These are phyloP conservation scores for Ogataea polymorpha DNA, from an alignment of 805 yeast genomes.

Conservation along the genomic window DNA sequence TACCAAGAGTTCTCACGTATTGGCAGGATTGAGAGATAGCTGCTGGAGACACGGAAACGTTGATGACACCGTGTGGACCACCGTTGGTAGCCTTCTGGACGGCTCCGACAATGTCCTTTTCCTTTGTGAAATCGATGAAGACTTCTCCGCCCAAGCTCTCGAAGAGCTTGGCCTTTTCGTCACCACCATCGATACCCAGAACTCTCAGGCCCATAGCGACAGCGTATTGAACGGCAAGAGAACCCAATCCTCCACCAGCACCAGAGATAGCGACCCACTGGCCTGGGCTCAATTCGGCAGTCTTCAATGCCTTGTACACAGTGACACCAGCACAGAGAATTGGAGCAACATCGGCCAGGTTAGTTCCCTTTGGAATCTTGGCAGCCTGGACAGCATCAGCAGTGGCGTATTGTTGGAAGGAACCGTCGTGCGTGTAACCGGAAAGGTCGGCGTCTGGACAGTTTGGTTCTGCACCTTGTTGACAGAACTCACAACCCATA, in stretches of 20 bases:
- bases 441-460: conserved; percentile 71
- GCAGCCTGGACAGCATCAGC: conserved; percentile 90
- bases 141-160: conserved; percentile 60
- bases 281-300: conserved; percentile 72
- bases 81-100: conserved; percentile 44
- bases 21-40: conserved; percentile 56
- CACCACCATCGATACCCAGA: conserved; percentile 75
- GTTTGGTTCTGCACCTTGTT: conserved; percentile 62
- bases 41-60: conserved; percentile 56
- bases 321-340: conserved; percentile 90
- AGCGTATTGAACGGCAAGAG: conserved; percentile 75
- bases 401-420: conserved; percentile 87
- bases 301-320: conserved; percentile 85
- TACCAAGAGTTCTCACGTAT: conserved; percentile 59
- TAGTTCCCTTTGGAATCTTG: conserved; percentile 67
- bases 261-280: conserved; percentile 78
- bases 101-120: conserved; percentile 41
- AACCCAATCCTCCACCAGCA: conserved; percentile 82
- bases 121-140: conserved; percentile 51
- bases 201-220: conserved; percentile 73
- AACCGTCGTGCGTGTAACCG: conserved; percentile 88
- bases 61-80: conserved; percentile 67
- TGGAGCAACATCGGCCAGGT: conserved; percentile 75
- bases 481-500: conserved; percentile 73
- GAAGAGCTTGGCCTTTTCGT: conserved; percentile 54